phyloP scores from a whole-genome alignment of 2,329 filamentous ascomycete species.

The Graphiopsis chlorocephala region DNA sequence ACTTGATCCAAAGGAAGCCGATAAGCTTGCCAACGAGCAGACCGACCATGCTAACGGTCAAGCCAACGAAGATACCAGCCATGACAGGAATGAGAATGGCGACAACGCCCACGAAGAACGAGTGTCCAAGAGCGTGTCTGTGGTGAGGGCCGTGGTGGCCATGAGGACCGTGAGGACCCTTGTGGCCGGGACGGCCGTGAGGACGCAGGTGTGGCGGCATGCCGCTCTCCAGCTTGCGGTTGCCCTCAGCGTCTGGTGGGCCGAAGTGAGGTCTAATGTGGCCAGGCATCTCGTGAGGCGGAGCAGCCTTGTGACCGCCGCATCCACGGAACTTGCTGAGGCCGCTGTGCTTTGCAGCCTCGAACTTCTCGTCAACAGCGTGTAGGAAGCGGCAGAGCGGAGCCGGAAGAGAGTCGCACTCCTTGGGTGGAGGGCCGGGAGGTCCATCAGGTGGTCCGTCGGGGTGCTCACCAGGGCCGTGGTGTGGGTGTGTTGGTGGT shows the following conservation, averaged over 20 bases:
- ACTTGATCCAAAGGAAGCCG: constrained; percentile 57
- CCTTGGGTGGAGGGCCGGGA: constrained; percentile 28
- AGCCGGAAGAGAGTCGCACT: constrained; percentile 42
- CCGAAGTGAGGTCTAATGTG: constrained; percentile 31
- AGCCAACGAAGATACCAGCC: constrained; percentile 66
- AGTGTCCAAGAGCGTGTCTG: constrained; percentile 41
- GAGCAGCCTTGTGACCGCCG: constrained; percentile 28
- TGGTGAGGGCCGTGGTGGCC: constrained; percentile 36
- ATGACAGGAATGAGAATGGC: constrained; percentile 67
- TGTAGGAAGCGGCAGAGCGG: constrained; percentile 56
- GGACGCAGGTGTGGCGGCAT: constrained; percentile 28
- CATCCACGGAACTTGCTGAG: constrained; percentile 29
- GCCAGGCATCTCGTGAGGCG: constrained; percentile 24
- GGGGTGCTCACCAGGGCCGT: constrained; percentile 26
- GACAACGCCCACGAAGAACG: constrained; percentile 53
- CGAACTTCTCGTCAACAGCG: constrained; percentile 48
- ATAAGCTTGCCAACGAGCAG: constrained; percentile 64
- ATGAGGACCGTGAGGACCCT: constrained; percentile 23
- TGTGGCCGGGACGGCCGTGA: constrained; percentile 22
- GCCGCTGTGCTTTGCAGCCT: constrained; percentile 41
- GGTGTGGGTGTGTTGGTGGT: constrained; percentile 26
- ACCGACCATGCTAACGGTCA: constrained; percentile 64
- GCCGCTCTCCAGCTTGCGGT: constrained; percentile 22
- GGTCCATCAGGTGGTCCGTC: constrained; percentile 28
- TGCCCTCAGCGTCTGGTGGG: constrained; percentile 15